Conservation (phyloP, 768 basidiomycete species). For the Boletus fagicola region DNA sequence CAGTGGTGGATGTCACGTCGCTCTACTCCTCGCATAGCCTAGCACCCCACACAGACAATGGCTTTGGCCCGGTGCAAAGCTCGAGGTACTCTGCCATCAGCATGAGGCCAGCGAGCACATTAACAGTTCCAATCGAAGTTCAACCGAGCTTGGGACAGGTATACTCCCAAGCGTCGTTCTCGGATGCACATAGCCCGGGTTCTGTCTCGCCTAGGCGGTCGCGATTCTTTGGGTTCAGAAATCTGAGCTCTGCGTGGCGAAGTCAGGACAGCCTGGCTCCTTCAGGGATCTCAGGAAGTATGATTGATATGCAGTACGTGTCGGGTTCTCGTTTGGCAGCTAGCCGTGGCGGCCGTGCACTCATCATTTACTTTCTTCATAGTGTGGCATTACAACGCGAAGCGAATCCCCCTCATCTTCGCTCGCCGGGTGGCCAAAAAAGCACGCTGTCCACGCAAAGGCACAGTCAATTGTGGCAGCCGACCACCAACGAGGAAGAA, state of each 20-base stretch:
- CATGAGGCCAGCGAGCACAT: slow-evolving; percentile 59
- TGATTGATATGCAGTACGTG: slow-evolving; percentile 91
- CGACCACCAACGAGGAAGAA: slow-evolving; percentile 37
- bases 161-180: slow-evolving; percentile 77
- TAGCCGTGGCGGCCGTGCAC: background rate
- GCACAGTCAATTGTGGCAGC: slow-evolving; percentile 55
- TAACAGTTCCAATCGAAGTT: slow-evolving; percentile 57
- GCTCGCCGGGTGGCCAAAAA: slow-evolving; percentile 36
- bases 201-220: slow-evolving; percentile 66
- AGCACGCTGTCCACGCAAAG: slow-evolving; percentile 36
- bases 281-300: slow-evolving; percentile 83
- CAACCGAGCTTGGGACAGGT: slow-evolving; percentile 59
- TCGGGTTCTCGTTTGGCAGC: slow-evolving; percentile 4
- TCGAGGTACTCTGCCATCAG: slow-evolving; percentile 59
- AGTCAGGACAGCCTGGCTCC: slow-evolving; percentile 80
- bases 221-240: slow-evolving; percentile 76
- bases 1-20: slow-evolving; percentile 68
- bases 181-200: slow-evolving; percentile 72
- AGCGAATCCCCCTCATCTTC: slow-evolving; percentile 33
- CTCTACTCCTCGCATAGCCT: slow-evolving; percentile 67
- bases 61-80: slow-evolving; percentile 52
- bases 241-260: slow-evolving; percentile 67
- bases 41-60: slow-evolving; percentile 54
- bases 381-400: slow-evolving; percentile 82
- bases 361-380: slow-evolving; percentile 10